Evolutionary conservation across 371 early-diverging fungal genomes (phyloP).

Genomic region (Nematocida minor): DNA sequence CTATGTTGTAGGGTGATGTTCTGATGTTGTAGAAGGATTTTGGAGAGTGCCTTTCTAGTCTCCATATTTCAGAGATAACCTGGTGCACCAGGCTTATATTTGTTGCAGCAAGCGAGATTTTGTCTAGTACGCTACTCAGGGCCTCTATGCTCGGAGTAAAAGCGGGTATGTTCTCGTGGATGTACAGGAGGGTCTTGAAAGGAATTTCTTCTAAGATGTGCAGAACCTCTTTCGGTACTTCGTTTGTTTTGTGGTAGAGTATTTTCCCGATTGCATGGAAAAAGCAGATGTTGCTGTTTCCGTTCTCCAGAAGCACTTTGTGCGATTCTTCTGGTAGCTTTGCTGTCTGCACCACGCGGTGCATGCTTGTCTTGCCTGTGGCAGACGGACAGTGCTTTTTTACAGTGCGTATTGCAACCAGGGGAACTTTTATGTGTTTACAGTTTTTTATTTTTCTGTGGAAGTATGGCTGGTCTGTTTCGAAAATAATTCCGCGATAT

Average conservation of each 20-base stretch:
- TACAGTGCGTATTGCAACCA: not conserved
- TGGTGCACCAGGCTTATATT: not conserved
- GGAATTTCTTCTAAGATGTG: not conserved
- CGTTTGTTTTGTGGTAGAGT: conserved; percentile 30
- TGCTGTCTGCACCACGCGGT: not conserved
- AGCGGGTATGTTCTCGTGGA: conserved; percentile 14
- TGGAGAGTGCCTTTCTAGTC: not conserved
- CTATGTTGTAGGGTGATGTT: not conserved
- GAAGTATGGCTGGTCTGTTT: conserved; percentile 30
- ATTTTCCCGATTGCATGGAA: conserved; percentile 37
- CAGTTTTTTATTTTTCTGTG: not conserved
- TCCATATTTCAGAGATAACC: conserved; percentile 1
- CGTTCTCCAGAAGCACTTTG: not conserved
- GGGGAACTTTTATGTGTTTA: conserved; percentile 11
- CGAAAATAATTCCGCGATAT: conserved; percentile 27
- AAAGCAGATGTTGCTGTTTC: not conserved
- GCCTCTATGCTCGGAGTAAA: not conserved
- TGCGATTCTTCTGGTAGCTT: not conserved
- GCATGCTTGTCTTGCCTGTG: not conserved
- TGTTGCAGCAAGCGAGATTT: not conserved
- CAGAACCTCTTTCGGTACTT: conserved; percentile 3
- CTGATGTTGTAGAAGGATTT: conserved; percentile 1
- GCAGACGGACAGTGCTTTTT: not conserved
- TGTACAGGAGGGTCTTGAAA: conserved; percentile 11
- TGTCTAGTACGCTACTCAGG: not conserved